Evolutionary conservation across 768 basidiomycete genomes (phyloP).

Genomic region (Mycena indigotica): DNA sequence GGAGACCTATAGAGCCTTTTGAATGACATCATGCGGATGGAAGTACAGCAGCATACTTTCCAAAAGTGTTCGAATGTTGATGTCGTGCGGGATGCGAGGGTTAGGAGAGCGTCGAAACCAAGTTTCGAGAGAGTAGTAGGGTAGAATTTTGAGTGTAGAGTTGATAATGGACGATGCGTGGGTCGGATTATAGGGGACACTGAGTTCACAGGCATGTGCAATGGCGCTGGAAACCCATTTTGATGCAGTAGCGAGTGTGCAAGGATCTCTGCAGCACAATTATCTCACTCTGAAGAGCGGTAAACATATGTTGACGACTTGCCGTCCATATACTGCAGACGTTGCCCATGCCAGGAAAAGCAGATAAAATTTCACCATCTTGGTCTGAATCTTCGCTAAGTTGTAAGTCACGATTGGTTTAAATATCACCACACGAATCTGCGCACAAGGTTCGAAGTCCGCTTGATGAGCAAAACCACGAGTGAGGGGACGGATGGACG

Average conservation of each 20-base stretch:
- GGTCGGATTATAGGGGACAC: constrained; percentile 13
- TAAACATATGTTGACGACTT: too few species aligned
- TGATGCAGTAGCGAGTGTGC: constrained; percentile 14
- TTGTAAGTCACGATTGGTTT: too few species aligned
- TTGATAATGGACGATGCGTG: constrained; percentile 15
- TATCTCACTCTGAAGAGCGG: neutral
- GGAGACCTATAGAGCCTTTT: neutral
- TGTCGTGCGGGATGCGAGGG: constrained; percentile 24
- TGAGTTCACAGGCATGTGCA: constrained; percentile 22
- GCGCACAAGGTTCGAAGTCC: too few species aligned
- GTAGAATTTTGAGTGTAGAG: constrained; percentile 18
- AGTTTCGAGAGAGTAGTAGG: constrained; percentile 19
- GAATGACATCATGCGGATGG: neutral
- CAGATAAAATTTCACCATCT: too few species aligned
- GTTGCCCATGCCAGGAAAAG: too few species aligned
- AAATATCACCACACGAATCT: too few species aligned
- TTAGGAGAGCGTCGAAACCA: constrained; percentile 21
- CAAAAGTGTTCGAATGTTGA: constrained; percentile 25
- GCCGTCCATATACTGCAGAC: too few species aligned
- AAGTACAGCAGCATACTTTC: neutral
- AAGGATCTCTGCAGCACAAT: constrained; percentile 13
- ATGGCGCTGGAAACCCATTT: constrained; percentile 17
- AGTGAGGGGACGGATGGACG: too few species aligned
- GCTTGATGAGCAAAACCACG: too few species aligned
- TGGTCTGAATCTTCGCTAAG: too few species aligned